Evolutionary conservation across 2,329 filamentous ascomycete genomes (phyloP).

Genomic region (Berkeleyomyces rouxiae): DNA sequence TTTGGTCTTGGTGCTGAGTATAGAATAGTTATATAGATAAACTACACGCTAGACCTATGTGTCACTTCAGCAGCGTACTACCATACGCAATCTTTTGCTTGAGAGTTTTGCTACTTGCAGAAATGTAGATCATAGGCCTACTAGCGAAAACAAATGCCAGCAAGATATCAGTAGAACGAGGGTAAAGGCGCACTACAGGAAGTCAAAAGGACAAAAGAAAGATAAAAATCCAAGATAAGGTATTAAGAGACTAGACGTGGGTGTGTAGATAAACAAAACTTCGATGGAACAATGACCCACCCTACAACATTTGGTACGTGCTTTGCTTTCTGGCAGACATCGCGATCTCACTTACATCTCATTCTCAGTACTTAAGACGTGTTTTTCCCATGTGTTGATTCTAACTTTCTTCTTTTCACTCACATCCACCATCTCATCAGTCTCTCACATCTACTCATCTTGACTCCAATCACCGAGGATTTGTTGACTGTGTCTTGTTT

Average conservation of each 20-base stretch:
- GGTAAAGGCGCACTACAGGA: no score
- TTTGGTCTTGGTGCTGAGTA: no score
- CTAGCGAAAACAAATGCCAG: no score
- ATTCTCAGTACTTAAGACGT: not conserved
- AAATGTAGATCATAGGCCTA: no score
- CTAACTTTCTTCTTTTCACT: not conserved
- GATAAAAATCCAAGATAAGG: not conserved
- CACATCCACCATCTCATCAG: not conserved
- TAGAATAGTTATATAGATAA: no score
- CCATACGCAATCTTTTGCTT: no score
- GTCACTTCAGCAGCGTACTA: no score
- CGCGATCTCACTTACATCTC: not conserved
- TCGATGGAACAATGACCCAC: not conserved
- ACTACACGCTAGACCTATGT: no score
- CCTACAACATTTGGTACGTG: not conserved
- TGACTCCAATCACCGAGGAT: not conserved
- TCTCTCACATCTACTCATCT: conserved; percentile 1
- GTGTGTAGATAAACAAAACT: not conserved
- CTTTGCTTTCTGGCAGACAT: not conserved
- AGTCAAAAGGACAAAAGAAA: not conserved
- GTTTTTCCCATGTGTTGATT: not conserved
- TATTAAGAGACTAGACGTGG: not conserved
- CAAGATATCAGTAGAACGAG: no score
- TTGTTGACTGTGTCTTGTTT: not conserved
- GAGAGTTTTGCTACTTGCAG: no score